phyloP scores from a whole-genome alignment of 192 early-diverging fungal species.

The Coemansia sp. region DNA sequence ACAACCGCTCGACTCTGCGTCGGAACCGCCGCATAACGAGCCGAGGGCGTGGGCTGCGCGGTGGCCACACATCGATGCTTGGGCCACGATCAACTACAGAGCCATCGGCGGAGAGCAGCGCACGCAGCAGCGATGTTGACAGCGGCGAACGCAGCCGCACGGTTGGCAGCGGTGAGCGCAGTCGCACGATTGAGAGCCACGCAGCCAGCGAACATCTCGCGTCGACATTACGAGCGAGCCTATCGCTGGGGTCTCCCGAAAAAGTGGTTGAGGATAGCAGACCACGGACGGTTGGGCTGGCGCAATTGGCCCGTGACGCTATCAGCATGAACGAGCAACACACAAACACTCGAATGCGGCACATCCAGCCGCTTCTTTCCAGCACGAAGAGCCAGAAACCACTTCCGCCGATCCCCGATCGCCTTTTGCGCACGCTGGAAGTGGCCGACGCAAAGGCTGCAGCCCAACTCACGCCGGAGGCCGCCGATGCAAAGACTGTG shows the following conservation, averaged over 20 bases:
- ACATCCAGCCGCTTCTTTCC: slow-evolving; percentile 5
- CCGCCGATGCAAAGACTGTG: slow-evolving; percentile 9
- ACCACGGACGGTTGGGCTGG: slow-evolving; percentile 28
- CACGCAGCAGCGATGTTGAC: background rate
- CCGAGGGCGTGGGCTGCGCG: slow-evolving; percentile 21
- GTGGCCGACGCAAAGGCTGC: slow-evolving; percentile 17
- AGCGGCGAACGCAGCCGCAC: background rate
- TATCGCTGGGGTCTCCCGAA: background rate
- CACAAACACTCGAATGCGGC: slow-evolving; percentile 5
- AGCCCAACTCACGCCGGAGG: slow-evolving; percentile 23
- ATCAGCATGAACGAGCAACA: slow-evolving; percentile 13
- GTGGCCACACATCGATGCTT: background rate
- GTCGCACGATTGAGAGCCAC: background rate
- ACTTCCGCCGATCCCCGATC: slow-evolving; percentile 37
- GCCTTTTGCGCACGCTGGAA: slow-evolving; percentile 36
- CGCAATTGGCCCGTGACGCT: slow-evolving; percentile 34
- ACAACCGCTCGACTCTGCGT: slow-evolving; percentile 33
- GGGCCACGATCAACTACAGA: background rate
- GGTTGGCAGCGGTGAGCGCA: background rate
- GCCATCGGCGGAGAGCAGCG: background rate
- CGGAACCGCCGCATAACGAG: slow-evolving; percentile 39
- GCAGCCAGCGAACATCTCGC: background rate
- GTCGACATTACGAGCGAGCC: background rate
- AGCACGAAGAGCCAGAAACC: slow-evolving; percentile 18
- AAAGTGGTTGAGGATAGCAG: background rate